A percentile compares a stretch with the other conserved stretches of the same genome.
phyloP scores from a whole-genome alignment of 169 alveolate species.

The Plasmodium sp. region DNA sequence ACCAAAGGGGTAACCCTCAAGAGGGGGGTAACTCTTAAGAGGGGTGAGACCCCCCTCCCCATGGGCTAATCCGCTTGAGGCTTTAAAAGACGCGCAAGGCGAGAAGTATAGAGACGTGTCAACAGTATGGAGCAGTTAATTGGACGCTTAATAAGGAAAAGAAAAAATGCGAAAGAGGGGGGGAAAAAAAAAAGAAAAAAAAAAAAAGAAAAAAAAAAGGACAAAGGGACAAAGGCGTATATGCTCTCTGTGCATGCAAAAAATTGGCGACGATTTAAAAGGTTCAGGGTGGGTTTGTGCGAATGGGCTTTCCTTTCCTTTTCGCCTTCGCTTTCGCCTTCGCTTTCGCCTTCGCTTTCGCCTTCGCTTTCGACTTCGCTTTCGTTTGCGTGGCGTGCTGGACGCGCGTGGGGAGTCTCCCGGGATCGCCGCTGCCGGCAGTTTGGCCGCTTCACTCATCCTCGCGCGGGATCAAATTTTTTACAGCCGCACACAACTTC shows the following conservation, averaged over 20 bases:
- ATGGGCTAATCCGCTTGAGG: neutral
- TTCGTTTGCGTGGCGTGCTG: no score
- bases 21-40: no score
- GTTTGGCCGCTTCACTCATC: neutral
- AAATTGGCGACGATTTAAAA: neutral
- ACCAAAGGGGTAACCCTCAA: no score
- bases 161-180: neutral
- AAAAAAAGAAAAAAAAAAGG: neutral
- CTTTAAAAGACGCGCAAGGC: neutral
- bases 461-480: neutral
- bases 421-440: neutral
- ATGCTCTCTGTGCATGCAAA: neutral
- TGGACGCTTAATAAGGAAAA: conserved; percentile 8
- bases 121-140: conserved; percentile 1
- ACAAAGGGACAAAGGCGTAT: neutral
- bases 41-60: neutral
- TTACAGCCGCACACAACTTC: neutral
- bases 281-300: neutral
- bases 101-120: neutral
- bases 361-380: no score
- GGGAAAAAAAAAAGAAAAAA: neutral
- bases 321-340: no score
- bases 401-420: neutral
- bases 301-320: no score
- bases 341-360: no score